These are phyloP conservation scores for Colletotrichum chlorophyti DNA, from an alignment of 2,329 filamentous ascomycete species.

Conservation along the genomic window DNA sequence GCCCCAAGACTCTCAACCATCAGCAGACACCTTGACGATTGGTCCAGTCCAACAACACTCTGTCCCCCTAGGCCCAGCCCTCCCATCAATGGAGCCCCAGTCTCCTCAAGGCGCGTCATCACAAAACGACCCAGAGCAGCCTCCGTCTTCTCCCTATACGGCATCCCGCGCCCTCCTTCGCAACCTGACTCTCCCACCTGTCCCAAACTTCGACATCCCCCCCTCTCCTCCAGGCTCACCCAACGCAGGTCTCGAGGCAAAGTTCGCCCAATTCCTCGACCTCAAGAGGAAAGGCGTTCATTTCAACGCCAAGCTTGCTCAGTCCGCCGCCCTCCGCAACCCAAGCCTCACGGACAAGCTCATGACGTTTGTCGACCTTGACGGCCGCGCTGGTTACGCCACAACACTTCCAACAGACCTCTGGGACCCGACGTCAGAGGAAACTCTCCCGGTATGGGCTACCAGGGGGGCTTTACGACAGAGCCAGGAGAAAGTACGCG, in stretches of 20 bases:
- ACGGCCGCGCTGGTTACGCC: constrained; percentile 65
- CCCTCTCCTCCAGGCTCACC: constrained; percentile 73
- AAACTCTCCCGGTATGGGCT: constrained; percentile 60
- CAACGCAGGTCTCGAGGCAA: constrained; percentile 60
- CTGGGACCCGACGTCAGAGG: constrained; percentile 57
- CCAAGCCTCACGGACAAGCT: constrained; percentile 76
- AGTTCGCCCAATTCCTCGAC: constrained; percentile 76
- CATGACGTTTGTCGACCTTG: constrained; percentile 67
- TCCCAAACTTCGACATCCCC: constrained; percentile 77
- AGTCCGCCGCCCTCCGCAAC: constrained; percentile 72
- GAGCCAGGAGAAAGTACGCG: constrained; percentile 52
- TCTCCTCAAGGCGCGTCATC: constrained; percentile 22
- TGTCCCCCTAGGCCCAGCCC: constrained; percentile 46
- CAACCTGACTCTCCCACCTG: constrained; percentile 75
- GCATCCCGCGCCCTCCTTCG: constrained; percentile 69
- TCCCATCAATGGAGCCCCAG: constrained; percentile 39
- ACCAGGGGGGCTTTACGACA: constrained; percentile 57
- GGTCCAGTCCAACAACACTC: constrained; percentile 40
- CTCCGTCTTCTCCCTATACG: constrained; percentile 71
- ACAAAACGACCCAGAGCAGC: constrained; percentile 31
- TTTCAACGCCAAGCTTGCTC: constrained; percentile 78
- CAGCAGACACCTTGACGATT: constrained; percentile 28
- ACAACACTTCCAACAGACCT: constrained; percentile 63
- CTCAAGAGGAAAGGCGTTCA: constrained; percentile 80
- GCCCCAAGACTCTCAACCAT: background rate